These are phyloP conservation scores for Podospora didyma DNA, from an alignment of 495 filamentous ascomycete species.

Conservation along the genomic window DNA sequence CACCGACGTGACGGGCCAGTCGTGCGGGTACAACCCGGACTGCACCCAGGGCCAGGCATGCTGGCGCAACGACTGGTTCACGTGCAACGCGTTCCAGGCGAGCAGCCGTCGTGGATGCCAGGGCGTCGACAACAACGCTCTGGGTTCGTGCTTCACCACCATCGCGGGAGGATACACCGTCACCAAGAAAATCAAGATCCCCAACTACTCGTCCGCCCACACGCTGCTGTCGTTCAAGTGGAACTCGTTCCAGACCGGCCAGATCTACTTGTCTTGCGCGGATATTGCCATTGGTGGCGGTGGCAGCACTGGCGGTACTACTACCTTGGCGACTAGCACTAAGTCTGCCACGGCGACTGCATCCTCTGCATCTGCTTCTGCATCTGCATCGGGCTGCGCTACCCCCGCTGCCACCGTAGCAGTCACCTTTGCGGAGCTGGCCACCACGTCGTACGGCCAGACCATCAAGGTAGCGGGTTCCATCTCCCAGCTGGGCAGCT, in stretches of 20 bases:
- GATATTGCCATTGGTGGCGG: conserved; percentile 45
- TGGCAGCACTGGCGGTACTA: not conserved
- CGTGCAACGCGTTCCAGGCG: conserved; percentile 45
- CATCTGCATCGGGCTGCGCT: conserved; percentile 34
- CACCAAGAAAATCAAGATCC: conserved; percentile 51
- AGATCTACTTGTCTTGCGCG: conserved; percentile 54
- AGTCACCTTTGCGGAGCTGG: conserved; percentile 56
- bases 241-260: conserved; percentile 55
- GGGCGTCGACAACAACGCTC: conserved; percentile 45
- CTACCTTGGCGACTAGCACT: not conserved
- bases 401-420: conserved; percentile 44
- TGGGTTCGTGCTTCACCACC: conserved; percentile 46
- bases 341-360: conserved; percentile 44
- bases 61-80: conserved; percentile 56
- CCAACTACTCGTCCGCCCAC: conserved; percentile 41
- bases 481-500: conserved; percentile 52
- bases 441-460: conserved; percentile 53
- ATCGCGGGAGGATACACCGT: conserved; percentile 54
- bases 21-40: conserved; percentile 50
- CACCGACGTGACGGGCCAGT: conserved; percentile 50
- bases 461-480: conserved; percentile 58
- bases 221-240: conserved; percentile 52
- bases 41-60: conserved; percentile 44
- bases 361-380: conserved; percentile 25
- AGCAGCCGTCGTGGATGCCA: conserved; percentile 36